Percentiles rank a stretch among this genome's conserved stretches.
Evolutionary conservation across 108 stramenopile species (phyloP).

Genomic region (Cyclotella atomus): DNA sequence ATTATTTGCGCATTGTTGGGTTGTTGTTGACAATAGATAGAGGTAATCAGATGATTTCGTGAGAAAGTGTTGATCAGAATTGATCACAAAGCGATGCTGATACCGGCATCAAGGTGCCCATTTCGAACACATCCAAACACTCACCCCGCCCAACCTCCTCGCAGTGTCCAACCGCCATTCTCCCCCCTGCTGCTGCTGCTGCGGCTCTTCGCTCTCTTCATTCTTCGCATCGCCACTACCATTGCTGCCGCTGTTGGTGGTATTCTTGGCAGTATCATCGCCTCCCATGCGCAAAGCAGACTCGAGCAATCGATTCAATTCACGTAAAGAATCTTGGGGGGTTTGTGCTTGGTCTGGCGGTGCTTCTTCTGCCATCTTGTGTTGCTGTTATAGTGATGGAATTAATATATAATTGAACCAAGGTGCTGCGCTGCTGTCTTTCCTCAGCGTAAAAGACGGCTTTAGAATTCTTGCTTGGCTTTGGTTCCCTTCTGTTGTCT

Average conservation of each 20-base stretch:
- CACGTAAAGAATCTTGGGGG: slow-evolving; percentile 20
- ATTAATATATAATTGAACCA: too few relatives aligned
- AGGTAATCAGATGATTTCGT: neutral
- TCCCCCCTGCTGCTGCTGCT: neutral
- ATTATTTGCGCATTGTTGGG: neutral
- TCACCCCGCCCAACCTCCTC: slow-evolving; percentile 41
- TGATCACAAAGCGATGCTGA: neutral
- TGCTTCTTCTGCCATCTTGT: neutral
- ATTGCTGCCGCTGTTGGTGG: neutral
- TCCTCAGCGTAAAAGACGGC: too few relatives aligned
- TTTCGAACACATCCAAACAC: too few relatives aligned
- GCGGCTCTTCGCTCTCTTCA: neutral
- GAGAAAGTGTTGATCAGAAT: neutral
- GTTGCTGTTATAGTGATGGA: too few relatives aligned
- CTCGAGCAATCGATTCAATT: slow-evolving; percentile 40
- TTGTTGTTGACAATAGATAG: neutral
- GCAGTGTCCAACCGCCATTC: slow-evolving; percentile 39
- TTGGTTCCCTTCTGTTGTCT: too few relatives aligned
- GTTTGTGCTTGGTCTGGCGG: neutral
- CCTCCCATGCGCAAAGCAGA: slow-evolving; percentile 43
- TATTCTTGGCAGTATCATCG: neutral
- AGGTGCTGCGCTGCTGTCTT: too few relatives aligned
- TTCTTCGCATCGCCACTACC: too few relatives aligned
- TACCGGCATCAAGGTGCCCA: too few relatives aligned
- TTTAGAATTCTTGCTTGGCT: too few relatives aligned